These are phyloP conservation scores for Arachis stenosperma DNA, from an alignment of 306 rosid species.

Conservation along the genomic window DNA sequence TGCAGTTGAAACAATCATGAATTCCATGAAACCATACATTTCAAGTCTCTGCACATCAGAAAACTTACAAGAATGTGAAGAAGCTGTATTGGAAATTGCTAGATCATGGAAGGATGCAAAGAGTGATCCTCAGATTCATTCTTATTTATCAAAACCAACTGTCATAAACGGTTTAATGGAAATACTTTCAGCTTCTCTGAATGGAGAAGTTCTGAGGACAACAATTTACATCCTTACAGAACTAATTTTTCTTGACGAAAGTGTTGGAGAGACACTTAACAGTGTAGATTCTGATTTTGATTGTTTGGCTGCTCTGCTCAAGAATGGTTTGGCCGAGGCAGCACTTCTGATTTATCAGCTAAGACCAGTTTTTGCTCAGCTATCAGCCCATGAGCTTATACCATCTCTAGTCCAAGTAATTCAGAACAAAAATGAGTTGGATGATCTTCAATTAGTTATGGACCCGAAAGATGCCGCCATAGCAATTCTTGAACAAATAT, in stretches of 20 bases:
- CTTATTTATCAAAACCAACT: slow-evolving; percentile 72
- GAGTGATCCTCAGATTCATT: slow-evolving; percentile 66
- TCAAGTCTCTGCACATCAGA: slow-evolving; percentile 80
- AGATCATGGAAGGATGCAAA: slow-evolving; percentile 82
- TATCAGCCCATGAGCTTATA: slow-evolving; percentile 70
- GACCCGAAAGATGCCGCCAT: slow-evolving; percentile 78
- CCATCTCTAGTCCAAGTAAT: slow-evolving; percentile 67
- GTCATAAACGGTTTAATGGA: slow-evolving; percentile 79
- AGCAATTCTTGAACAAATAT: slow-evolving; percentile 73
- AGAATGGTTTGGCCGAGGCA: slow-evolving; percentile 82
- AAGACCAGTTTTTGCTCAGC: slow-evolving; percentile 69
- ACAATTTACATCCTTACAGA: slow-evolving; percentile 78
- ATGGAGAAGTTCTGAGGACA: slow-evolving; percentile 70
- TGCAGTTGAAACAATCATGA: slow-evolving; percentile 70
- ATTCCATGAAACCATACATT: slow-evolving; percentile 67
- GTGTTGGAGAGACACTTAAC: slow-evolving; percentile 71
- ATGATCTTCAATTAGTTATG: slow-evolving; percentile 66
- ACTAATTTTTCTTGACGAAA: slow-evolving; percentile 64
- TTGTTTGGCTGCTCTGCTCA: slow-evolving; percentile 77
- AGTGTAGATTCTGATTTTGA: slow-evolving; percentile 88
- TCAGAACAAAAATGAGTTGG: slow-evolving; percentile 54
- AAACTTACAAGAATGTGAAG: slow-evolving; percentile 74
- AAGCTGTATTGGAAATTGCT: slow-evolving; percentile 69
- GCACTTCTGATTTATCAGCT: slow-evolving; percentile 80
- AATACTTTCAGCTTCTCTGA: slow-evolving; percentile 75